A percentile compares a stretch with the other conserved stretches of the same genome.
phyloP scores from a whole-genome alignment of 2,329 filamentous ascomycete species.

The Plectosphaerella cucumerina region DNA sequence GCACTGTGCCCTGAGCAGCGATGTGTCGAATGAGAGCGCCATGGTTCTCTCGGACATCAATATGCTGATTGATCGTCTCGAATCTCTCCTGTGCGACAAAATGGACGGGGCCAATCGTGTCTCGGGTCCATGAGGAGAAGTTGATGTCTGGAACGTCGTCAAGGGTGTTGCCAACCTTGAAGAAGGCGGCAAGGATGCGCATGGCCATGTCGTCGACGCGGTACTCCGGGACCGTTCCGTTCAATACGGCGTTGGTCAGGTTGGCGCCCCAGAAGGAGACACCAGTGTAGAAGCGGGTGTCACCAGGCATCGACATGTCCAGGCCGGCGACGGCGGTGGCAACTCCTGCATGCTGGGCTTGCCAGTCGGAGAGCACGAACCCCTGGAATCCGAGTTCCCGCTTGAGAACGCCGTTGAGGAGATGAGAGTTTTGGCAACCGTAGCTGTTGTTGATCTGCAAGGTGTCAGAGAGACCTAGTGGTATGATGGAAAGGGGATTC shows the following conservation, averaged over 20 bases:
- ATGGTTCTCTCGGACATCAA: constrained; percentile 80
- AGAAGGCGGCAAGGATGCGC: constrained; percentile 70
- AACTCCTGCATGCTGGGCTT: constrained; percentile 67
- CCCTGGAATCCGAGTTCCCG: constrained; percentile 77
- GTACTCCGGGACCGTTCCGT: constrained; percentile 84
- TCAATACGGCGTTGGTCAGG: constrained; percentile 80
- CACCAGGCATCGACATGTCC: constrained; percentile 88
- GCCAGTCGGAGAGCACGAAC: constrained; percentile 78
- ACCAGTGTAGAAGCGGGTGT: constrained; percentile 71
- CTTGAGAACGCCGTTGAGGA: constrained; percentile 74
- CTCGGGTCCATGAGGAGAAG: constrained; percentile 82
- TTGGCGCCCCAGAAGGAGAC: constrained; percentile 75
- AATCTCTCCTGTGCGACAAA: constrained; percentile 55
- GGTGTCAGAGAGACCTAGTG: not conserved
- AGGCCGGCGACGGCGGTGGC: constrained; percentile 66
- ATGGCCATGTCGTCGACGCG: constrained; percentile 89
- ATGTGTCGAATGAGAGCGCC: constrained; percentile 68
- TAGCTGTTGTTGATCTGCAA: constrained; percentile 74
- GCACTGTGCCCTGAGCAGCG: constrained; percentile 75
- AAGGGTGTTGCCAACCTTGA: constrained; percentile 58
- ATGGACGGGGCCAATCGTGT: constrained; percentile 70
- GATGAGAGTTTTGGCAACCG: constrained; percentile 72
- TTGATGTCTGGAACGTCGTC: constrained; percentile 56
- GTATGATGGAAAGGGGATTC: constrained; percentile 55
- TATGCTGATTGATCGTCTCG: constrained; percentile 71